Percentiles rank a stretch among this genome's conserved stretches.
phyloP scores from a whole-genome alignment of 768 basidiomycete genomes.

The Mycena latifolia region DNA sequence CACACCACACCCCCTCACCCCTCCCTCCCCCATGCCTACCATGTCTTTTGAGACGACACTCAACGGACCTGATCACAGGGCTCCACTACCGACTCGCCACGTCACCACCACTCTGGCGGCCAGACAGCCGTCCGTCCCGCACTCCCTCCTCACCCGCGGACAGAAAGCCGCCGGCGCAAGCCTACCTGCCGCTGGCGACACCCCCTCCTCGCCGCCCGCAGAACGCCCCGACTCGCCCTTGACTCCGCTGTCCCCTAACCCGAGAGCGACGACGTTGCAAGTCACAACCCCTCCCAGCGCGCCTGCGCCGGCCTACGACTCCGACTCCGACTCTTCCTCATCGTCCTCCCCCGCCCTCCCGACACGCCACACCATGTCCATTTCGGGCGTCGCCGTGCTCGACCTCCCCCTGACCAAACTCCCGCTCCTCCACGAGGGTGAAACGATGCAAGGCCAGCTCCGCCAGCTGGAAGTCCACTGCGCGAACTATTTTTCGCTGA shows the following conservation, averaged over 20 bases:
- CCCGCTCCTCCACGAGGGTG: neutral
- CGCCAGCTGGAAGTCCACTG: neutral
- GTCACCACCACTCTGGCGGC: slow-evolving; percentile 6
- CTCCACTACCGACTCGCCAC: neutral
- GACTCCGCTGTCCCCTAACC: neutral
- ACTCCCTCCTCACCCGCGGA: neutral
- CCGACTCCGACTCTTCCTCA: neutral
- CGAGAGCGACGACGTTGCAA: neutral
- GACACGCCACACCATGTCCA: neutral
- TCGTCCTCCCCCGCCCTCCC: neutral
- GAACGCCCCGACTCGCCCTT: neutral
- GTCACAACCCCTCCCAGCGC: neutral
- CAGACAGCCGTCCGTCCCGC: neutral
- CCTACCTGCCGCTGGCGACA: neutral
- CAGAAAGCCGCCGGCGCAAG: neutral
- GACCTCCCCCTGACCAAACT: neutral
- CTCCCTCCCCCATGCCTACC: neutral
- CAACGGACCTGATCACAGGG: neutral
- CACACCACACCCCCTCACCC: neutral
- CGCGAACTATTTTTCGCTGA: neutral
- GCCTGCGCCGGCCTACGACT: neutral
- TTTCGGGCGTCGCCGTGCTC: neutral
- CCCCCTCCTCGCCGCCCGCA: neutral
- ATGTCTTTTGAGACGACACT: neutral
- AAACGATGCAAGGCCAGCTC: neutral